These are phyloP conservation scores for Plasmodium billcollinsi DNA, from an alignment of 169 alveolate genomes.

Conservation along the genomic window DNA sequence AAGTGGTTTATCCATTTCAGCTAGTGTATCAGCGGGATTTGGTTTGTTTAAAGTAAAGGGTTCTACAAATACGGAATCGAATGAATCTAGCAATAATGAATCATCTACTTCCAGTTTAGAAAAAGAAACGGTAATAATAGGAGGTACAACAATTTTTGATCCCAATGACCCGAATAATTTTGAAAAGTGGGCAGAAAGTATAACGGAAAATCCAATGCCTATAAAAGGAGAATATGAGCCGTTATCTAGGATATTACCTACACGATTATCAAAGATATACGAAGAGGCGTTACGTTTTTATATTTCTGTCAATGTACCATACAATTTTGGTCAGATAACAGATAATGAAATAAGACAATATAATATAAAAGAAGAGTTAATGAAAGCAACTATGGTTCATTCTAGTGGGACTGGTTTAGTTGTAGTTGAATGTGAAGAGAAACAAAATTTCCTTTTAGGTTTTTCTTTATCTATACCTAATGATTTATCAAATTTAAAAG, in stretches of 20 bases:
- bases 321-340: conserved; percentile 38
- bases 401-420: conserved; percentile 58
- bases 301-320: conserved; percentile 46
- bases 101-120: conserved; percentile 74
- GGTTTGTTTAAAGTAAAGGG: conserved; percentile 54
- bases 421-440: conserved; percentile 72
- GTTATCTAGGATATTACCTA: conserved; percentile 77
- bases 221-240: conserved; percentile 82
- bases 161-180: conserved; percentile 81
- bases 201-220: conserved; percentile 86
- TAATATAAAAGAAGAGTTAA: conserved; percentile 45
- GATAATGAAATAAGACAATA: conserved; percentile 40
- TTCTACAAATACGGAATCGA: conserved; percentile 50
- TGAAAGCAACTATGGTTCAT: conserved; percentile 32
- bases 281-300: conserved; percentile 65
- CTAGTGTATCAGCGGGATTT: conserved; percentile 49
- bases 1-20: conserved; percentile 81
- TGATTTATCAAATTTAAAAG: conserved; percentile 49
- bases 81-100: conserved; percentile 21
- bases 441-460: conserved; percentile 61
- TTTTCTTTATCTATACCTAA: conserved; percentile 71
- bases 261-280: conserved; percentile 29
- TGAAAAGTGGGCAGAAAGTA: conserved; percentile 82
- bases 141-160: conserved; percentile 85
- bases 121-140: conserved; percentile 83